phyloP scores from a whole-genome alignment of 148 eudicot species.

The Nepenthes gracilis region DNA sequence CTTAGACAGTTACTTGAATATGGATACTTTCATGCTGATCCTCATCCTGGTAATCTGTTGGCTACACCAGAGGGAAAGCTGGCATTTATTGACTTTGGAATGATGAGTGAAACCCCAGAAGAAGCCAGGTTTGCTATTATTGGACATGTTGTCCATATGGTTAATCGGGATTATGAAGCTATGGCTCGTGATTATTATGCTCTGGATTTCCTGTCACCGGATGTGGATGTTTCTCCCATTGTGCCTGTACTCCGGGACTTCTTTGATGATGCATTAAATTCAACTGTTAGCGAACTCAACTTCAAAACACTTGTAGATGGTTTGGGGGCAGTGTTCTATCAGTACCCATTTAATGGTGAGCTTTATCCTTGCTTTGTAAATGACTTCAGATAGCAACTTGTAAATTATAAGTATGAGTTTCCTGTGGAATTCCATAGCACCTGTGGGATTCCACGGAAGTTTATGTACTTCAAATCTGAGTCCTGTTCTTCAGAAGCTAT shows the following conservation, averaged over 20 bases:
- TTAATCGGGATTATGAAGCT: slow-evolving; percentile 99
- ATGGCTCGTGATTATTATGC: slow-evolving; percentile 98
- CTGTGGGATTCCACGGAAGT: not conserved
- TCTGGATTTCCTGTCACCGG: slow-evolving; percentile 79
- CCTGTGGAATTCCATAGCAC: not conserved
- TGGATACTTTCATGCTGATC: slow-evolving; percentile 98
- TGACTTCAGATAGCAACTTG: not conserved
- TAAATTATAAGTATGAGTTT: not conserved
- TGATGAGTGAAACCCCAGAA: slow-evolving; percentile 99
- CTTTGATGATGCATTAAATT: slow-evolving; percentile 92
- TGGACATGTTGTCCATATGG: slow-evolving; percentile 99
- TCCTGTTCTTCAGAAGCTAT: not conserved
- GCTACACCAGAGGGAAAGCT: slow-evolving; percentile 99
- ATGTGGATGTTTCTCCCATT: slow-evolving; percentile 91
- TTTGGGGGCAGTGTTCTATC: slow-evolving; percentile 85
- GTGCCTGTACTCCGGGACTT: slow-evolving; percentile 80
- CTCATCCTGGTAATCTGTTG: slow-evolving; percentile 97
- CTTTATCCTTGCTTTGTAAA: slow-evolving; percentile 6
- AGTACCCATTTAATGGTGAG: slow-evolving; percentile 93
- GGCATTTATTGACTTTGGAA: slow-evolving; percentile 97
- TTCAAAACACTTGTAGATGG: slow-evolving; percentile 97
- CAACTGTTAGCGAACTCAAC: slow-evolving; percentile 95
- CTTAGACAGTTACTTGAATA: slow-evolving; percentile 94
- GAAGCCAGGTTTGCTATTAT: slow-evolving; percentile 93
- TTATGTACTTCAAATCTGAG: not conserved